These are phyloP conservation scores for Candida silvatica DNA, from an alignment of 805 yeast species.

Conservation along the genomic window DNA sequence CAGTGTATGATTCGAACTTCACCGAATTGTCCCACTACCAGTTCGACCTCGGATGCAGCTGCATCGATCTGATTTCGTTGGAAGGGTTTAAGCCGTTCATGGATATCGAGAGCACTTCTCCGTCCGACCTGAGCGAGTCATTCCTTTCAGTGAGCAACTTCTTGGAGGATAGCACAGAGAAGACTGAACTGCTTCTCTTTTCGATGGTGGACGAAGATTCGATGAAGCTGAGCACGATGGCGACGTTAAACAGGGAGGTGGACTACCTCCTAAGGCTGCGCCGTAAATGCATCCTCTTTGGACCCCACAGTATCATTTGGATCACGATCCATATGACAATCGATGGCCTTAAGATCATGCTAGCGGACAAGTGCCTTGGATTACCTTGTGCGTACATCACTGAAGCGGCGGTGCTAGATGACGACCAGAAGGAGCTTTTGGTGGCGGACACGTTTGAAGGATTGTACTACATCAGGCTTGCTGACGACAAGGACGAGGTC, in stretches of 20 bases:
- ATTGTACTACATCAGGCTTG: constrained; percentile 7
- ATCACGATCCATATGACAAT: constrained; percentile 3
- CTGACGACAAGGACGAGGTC: constrained; percentile 1
- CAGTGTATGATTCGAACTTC: constrained; percentile 4
- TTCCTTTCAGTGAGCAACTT: constrained; percentile 8
- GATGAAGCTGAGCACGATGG: constrained; percentile 7
- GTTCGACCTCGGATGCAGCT: constrained; percentile 10
- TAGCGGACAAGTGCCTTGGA: background rate
- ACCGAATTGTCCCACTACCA: constrained; percentile 6
- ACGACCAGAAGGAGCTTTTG: constrained; percentile 4
- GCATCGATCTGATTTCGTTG: constrained; percentile 6
- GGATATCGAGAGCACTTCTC: background rate
- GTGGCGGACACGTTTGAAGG: constrained; percentile 18
- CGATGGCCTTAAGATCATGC: constrained; percentile 5
- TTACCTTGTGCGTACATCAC: constrained; percentile 5
- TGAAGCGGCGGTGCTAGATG: too few relatives aligned
- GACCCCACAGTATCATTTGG: constrained; percentile 8
- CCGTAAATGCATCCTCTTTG: constrained; percentile 10
- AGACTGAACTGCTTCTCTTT: constrained; percentile 10
- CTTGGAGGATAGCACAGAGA: constrained; percentile 4
- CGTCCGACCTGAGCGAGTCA: constrained; percentile 5
- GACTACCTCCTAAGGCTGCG: too few relatives aligned
- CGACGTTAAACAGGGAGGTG: constrained; percentile 7
- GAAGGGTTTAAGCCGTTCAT: constrained; percentile 2
- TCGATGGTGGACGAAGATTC: constrained; percentile 4